Base-by-base conservation (phyloP, 805 yeast genomes). In the Starmerella scarabaei region DNA sequence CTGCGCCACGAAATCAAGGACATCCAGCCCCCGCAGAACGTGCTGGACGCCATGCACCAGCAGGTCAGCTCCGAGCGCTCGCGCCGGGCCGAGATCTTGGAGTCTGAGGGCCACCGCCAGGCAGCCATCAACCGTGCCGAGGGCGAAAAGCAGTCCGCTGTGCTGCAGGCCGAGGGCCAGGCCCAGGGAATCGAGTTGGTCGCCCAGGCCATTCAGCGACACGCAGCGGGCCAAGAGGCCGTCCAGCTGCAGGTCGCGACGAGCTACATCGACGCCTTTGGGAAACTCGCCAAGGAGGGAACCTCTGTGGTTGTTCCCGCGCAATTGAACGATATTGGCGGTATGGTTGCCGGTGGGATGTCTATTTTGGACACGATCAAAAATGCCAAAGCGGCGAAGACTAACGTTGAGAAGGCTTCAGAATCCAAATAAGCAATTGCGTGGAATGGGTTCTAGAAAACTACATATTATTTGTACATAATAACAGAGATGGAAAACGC, bases 11-110 rank as follows among this genome's bases (percentile, higher is more conserved):
- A 82, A 59, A 81, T 82, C 61, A 72, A 85, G 54, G 94, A 82
- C 56, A 82, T 82, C 44, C 85, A 82, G 56, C 94, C 93, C 1
- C 94, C 94, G 3, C 69, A 69, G 28, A 80, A 80, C 50, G 93
- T 82, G 9, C 71, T 82, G 52, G 86, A 79, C 53, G 91, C 93
- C 21, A 83, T 82, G 94, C 93, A 82, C 60, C 72, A 88, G 56
- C 93, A 80, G 60, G 94, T 83, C 19, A 71, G 79, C 43, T 91
- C 93, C 33, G 93, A 83, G 59, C 67, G 94, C 51, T 75, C 85
- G 37, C 83, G 83, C 58, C 67, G 93, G 45, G 93, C 94, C 2
- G 88, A 82, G 58, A 82, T 82, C 49, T 68, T 82, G 55, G 93
- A 82, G 54, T 75, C 84, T 33, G 94, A 82, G 62, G 94, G 94